phyloP scores from a whole-genome alignment of 169 alveolate genomes.

The Cryptosporidium andersoni region DNA sequence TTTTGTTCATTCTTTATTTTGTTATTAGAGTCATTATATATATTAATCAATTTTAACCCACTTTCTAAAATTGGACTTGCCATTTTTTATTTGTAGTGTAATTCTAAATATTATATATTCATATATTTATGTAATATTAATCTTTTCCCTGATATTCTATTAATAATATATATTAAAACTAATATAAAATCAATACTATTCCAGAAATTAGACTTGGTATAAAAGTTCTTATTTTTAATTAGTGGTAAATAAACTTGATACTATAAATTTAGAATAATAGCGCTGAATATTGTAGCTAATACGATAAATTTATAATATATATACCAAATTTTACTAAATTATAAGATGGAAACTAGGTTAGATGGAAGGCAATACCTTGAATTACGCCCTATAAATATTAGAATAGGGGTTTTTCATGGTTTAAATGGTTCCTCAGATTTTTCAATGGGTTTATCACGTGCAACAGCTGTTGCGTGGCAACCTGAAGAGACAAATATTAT shows the following conservation, averaged over 20 bases:
- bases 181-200: too few species aligned
- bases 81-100: background rate
- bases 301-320: too few species aligned
- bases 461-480: conserved; percentile 48
- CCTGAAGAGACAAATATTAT: conserved; percentile 51
- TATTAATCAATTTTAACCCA: background rate
- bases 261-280: too few species aligned
- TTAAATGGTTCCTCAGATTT: conserved; percentile 61
- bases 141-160: too few species aligned
- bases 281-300: too few species aligned
- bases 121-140: too few species aligned
- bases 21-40: background rate
- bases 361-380: conserved; percentile 64
- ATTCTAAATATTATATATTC: background rate
- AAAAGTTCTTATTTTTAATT: too few species aligned
- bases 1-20: background rate
- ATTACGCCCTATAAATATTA: conserved; percentile 25
- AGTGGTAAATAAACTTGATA: too few species aligned
- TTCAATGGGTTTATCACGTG: conserved; percentile 55
- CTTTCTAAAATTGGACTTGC: background rate
- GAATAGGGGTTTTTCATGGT: conserved; percentile 28
- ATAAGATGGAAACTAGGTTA: conserved; percentile 26
- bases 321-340: too few species aligned
- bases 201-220: too few species aligned
- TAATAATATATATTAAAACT: too few species aligned